Conservation (phyloP, 352 stramenopile genomes). For the Phytopythium oedochilum region DNA sequence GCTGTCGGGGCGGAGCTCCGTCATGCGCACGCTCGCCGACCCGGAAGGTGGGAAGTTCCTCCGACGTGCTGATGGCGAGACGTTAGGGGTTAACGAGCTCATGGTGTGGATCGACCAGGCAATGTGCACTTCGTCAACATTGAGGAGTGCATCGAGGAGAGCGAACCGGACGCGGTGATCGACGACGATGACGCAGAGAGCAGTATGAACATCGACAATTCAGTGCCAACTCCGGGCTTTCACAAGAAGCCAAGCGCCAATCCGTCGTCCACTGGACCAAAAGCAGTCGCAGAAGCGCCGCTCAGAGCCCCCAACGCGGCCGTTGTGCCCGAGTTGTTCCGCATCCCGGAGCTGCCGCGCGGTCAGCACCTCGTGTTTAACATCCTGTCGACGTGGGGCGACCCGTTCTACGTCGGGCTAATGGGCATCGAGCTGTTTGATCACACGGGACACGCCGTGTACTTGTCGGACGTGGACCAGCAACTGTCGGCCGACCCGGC, state of each 20-base stretch:
- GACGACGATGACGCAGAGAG: constrained; percentile 6
- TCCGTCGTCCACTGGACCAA: neutral
- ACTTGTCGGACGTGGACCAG: constrained; percentile 54
- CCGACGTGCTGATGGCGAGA: neutral
- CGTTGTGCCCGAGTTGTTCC: constrained; percentile 32
- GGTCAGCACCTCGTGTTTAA: constrained; percentile 76
- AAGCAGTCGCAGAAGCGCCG: neutral
- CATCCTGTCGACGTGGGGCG: constrained; percentile 86
- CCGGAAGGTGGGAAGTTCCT: constrained; percentile 30
- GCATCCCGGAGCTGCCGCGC: constrained; percentile 67
- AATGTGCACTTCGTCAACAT: constrained; percentile 83
- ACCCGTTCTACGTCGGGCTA: constrained; percentile 89
- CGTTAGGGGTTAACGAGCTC: neutral
- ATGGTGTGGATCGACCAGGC: constrained; percentile 9
- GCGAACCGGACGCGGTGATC: constrained; percentile 6
- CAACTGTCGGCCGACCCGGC: constrained; percentile 74
- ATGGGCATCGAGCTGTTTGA: constrained; percentile 90
- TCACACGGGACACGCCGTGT: constrained; percentile 58
- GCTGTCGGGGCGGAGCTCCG: constrained; percentile 47
- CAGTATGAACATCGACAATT: neutral
- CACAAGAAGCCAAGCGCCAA: neutral
- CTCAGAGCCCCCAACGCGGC: neutral
- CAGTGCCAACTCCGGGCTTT: neutral
- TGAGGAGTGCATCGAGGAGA: constrained; percentile 35
- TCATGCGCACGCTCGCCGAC: constrained; percentile 55